Base-by-base conservation (phyloP, 2,329 filamentous ascomycete species). In the Stagonosporopsis tanaceti region DNA sequence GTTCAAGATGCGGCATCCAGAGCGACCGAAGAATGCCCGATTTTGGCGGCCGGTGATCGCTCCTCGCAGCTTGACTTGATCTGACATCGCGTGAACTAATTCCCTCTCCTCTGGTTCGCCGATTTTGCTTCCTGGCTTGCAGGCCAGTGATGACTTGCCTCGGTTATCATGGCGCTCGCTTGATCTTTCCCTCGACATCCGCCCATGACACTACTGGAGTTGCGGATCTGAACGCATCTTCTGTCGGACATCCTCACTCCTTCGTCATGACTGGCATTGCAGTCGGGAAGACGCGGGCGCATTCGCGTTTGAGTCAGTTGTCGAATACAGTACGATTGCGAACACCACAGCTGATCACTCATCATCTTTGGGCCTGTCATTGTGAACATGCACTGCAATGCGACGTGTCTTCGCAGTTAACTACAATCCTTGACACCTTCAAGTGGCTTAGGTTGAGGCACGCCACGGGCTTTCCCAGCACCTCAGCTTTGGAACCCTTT, bases 1-100 rank as follows among this genome's bases (percentile, higher is more conserved):
- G 37, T 22, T 45, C 48, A 50, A 48, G 48, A 53, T 53, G 54
- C 54, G 50, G 48, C 48, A 53, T 48, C 45, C 55, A 58, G 45
- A 53, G 50, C 55, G 55, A 46, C 70, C 70, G 70, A 70, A 71
- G 69, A 71, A 69, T 64, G 53, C 54, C 71, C 70, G 70, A 67
- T 57, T 60, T 54, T 66, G 58, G 57, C 54, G 44, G 56, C 62
- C 52, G 61, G 59, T 58, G 56, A 65, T 66, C 66, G 53, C 56
- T 57, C 52, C 42, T 48, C 41, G 51, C 57, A 53, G 44, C 60
- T 62, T 62, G 57, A 30, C 64, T 60, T 37, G 27, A 64, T 66
- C 53, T 41, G 60, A 63, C 45, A 59, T 67, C 51, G 65, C 57
- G 57, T 40, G 47, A 57, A 65, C 58, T 47, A 6, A 48, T 22